Evolutionary conservation across 2,329 filamentous ascomycete genomes (phyloP).

Genomic region (Fusarium staphyleae): DNA sequence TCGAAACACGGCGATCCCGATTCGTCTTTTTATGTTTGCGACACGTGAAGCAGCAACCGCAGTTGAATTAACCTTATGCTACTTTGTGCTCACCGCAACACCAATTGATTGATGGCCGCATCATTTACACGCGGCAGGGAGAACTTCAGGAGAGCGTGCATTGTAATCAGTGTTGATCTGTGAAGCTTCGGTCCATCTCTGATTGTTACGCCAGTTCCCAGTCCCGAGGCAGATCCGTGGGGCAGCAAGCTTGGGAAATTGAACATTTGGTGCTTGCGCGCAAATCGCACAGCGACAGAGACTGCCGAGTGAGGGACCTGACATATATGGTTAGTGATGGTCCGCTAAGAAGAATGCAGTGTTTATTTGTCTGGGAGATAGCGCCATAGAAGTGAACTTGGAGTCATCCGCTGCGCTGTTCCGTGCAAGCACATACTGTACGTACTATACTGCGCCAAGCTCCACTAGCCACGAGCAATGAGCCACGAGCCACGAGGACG

Average conservation of each 20-base stretch:
- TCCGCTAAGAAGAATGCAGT: background rate
- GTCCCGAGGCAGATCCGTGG: constrained; percentile 29
- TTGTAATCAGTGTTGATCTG: constrained; percentile 25
- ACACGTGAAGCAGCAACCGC: constrained; percentile 11
- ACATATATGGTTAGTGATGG: too few relatives aligned
- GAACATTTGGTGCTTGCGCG: constrained; percentile 19
- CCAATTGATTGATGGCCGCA: constrained; percentile 11
- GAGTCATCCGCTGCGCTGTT: background rate
- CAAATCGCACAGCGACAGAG: constrained; percentile 15
- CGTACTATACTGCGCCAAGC: background rate
- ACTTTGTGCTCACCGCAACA: constrained; percentile 13
- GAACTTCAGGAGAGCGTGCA: constrained; percentile 16
- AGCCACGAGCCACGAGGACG: constrained; percentile 18
- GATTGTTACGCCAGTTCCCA: constrained; percentile 29
- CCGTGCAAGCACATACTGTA: background rate
- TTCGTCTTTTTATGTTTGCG: constrained; percentile 18
- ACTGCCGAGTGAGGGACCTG: too few relatives aligned
- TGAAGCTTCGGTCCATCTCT: constrained; percentile 19
- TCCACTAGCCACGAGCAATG: constrained; percentile 17
- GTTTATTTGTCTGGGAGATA: background rate
- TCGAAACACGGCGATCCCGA: constrained; percentile 34
- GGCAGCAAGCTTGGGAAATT: constrained; percentile 26
- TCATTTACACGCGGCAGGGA: constrained; percentile 8
- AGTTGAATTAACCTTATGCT: constrained; percentile 35
- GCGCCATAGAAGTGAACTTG: too few relatives aligned